Evolutionary conservation across 2,329 filamentous ascomycete species (phyloP), one percentile per base, ranked within the genome.

Genomic region (Paramyrothecium roridum): DNA sequence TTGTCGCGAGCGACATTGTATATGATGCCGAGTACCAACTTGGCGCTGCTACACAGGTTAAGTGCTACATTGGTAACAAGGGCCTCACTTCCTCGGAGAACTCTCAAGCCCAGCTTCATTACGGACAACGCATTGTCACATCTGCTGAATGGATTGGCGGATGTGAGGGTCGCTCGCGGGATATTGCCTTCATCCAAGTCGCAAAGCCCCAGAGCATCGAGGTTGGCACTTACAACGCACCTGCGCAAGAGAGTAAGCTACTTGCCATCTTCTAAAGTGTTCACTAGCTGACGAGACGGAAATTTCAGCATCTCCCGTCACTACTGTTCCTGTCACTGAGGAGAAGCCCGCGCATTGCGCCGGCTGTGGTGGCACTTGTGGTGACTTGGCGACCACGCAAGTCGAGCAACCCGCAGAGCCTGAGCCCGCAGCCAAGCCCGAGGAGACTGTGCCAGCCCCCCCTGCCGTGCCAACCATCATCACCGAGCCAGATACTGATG

Each of bases 151-250:
- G 52, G 57, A 53, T 54, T 11, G 48, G 40, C 17, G 54, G 30
- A 4, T 19, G 37, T 17, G 49, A 53, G 3, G 34, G 20, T 19
- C 48, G 52, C 12, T 54, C 54, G 6, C 46, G 54, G n/a, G 57
- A 58, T n/a, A 52, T 58, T 40, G 52, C 54, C 26, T 58, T 58
- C n/a, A 49, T 58, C 16, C 50, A 55, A 17, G 52, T 58, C 48
- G 52, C 54, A 1, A 52, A 59, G 20, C 52, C 59, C 4, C 40
- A 55, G 12, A 40, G 26, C 3, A 43, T 58, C 16, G 56, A 57
- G n/a, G 46, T 48, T 10, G 47, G 52, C 46, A 48, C 34, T 33
- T 53, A 52, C 50, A 54, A 56, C 48, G 49, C 11, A 26, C 34
- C 19, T 45, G 1, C 3, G n/a, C 8, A 11, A 13, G 46, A 54